Evolutionary conservation across 1,284 basidiomycete genomes (phyloP).

Genomic region (Marasmius oreades): DNA sequence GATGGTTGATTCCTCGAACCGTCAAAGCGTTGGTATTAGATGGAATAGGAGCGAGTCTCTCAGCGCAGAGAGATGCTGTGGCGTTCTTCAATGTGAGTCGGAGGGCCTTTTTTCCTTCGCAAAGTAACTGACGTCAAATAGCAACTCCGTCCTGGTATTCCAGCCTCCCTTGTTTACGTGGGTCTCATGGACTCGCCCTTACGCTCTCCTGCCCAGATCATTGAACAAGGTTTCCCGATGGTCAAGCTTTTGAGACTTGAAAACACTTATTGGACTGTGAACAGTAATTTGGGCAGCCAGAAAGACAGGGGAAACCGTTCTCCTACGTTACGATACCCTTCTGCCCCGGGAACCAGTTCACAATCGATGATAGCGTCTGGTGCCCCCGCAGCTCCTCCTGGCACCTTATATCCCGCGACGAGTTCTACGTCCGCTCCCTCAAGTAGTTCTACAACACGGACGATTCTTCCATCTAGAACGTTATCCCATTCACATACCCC

Average conservation of each 20-base stretch:
- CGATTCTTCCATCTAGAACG: background rate
- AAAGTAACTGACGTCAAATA: slow-evolving; percentile 21
- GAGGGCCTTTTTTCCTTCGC: background rate
- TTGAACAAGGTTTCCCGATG: slow-evolving; percentile 58
- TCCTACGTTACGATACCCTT: background rate
- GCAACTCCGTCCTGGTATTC: slow-evolving; percentile 61
- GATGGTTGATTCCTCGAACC: slow-evolving; percentile 62
- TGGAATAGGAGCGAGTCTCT: slow-evolving; percentile 26
- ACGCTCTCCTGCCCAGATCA: slow-evolving; percentile 39
- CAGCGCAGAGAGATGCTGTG: slow-evolving; percentile 31
- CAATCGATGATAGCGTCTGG: background rate
- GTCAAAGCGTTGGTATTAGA: slow-evolving; percentile 53
- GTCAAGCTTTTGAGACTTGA: slow-evolving; percentile 53
- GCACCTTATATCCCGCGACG: background rate
- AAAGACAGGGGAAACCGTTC: slow-evolving; percentile 8
- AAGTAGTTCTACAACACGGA: background rate
- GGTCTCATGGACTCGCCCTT: slow-evolving; percentile 46
- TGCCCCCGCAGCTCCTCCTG: background rate
- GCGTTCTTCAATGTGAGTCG: slow-evolving; percentile 33
- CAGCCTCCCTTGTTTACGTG: slow-evolving; percentile 50
- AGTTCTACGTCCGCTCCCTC: background rate
- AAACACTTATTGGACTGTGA: slow-evolving; percentile 52
- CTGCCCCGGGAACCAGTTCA: background rate
- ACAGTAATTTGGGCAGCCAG: slow-evolving; percentile 13
- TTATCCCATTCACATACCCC: slow-evolving; percentile 3